A percentile compares a stretch with the other conserved stretches of the same genome.
These are phyloP conservation scores for Pythium dissimile DNA, from an alignment of 352 stramenopile genomes.

Conservation along the genomic window DNA sequence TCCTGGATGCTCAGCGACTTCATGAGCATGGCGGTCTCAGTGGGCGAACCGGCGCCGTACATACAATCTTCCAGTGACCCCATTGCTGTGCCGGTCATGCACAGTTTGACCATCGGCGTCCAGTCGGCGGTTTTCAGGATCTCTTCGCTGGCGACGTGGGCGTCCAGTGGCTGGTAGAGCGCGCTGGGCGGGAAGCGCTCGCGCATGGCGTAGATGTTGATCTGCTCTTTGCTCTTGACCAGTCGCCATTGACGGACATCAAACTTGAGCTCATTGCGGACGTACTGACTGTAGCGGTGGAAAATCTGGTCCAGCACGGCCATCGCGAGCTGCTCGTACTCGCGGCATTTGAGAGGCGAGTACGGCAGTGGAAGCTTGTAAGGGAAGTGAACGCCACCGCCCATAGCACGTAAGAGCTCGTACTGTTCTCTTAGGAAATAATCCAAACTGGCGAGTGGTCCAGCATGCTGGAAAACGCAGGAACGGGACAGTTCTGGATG, in stretches of 20 bases:
- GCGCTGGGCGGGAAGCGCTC: conserved; percentile 4
- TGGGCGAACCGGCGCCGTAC: conserved; percentile 39
- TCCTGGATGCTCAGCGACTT: conserved; percentile 28
- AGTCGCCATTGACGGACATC: conserved; percentile 1
- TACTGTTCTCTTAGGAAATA: too few species aligned
- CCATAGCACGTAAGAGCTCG: too few species aligned
- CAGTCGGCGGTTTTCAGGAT: conserved; percentile 16
- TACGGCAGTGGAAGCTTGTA: conserved; percentile 1
- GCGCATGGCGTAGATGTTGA: conserved; percentile 2
- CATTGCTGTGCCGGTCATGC: conserved; percentile 44
- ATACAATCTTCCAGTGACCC: conserved; percentile 62
- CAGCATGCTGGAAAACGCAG: too few species aligned
- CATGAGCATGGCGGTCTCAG: conserved; percentile 31
- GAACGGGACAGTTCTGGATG: too few species aligned
- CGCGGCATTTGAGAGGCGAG: not conserved
- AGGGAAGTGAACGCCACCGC: not conserved
- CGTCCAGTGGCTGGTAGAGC: not conserved
- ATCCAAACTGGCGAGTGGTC: too few species aligned
- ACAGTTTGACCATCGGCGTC: conserved; percentile 37
- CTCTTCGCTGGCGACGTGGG: not conserved
- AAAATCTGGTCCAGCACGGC: conserved; percentile 5
- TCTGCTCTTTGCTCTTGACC: not conserved
- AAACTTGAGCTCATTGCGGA: not conserved
- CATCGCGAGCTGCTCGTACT: not conserved
- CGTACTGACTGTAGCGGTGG: not conserved